Base-by-base conservation (phyloP, 2,329 filamentous ascomycete species). In the Byssochlamys sp. region DNA sequence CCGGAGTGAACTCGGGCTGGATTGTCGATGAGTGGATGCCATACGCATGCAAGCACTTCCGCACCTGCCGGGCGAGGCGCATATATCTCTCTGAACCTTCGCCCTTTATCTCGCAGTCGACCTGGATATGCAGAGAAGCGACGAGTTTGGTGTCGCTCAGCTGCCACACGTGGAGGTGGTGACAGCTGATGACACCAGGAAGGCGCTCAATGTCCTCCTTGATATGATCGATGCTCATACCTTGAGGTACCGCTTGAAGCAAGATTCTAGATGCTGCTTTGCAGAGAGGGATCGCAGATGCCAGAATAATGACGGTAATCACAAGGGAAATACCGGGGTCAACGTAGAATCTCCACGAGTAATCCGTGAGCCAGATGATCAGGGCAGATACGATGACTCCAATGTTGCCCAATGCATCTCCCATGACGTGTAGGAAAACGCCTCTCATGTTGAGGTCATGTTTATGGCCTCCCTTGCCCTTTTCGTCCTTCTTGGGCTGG, bases 131-230 rank as follows among this genome's bases (percentile, higher is more conserved):
- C 74, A 99, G 84, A 10, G 89, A 94, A 11, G 94, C 92, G 39
- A 99, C 88, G 33, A 96, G 80, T 77, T 96, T 96, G 55, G 91
- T 94, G 70, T 97, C 92, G 14, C 89, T 95, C 33, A 99, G 82
- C 73, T 97, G 92, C 94, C 94, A 99, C 61, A 99, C 91, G 71
- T 99, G 94, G 25, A 99, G 81, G 71, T 99, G 92, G 74, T 99
- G 94, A 69, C 91, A 96, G 70, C 88, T 90, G 60, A 94, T 79
- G 53, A 99, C 88, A 49, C 91, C 91, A 0, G 88, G 87, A 4
- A 99, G 84, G 14, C 83, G 77, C 69, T 91, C 84, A 56, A 99
- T 96, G 70, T 99, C 94, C 63, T 92, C 87, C 63, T 90, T 89
- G 73, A 99, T 92, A 59, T 97, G 89, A 62, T 91, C 87, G 57